Evolutionary conservation across 2,329 filamentous ascomycete genomes (phyloP).

Genomic region (Chaetothyriales sp.): DNA sequence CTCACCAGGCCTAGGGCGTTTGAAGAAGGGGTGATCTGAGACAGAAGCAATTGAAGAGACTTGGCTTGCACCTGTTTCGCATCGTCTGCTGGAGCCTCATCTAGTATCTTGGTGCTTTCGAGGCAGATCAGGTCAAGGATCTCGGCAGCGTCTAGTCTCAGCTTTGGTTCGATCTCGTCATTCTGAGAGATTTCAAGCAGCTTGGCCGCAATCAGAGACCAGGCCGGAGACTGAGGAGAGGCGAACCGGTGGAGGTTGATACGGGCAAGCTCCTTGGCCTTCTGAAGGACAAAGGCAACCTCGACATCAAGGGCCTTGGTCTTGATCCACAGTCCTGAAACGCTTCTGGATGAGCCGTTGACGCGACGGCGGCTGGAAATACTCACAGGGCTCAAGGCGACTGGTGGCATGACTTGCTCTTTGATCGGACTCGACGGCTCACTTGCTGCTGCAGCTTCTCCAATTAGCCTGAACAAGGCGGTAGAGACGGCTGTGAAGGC

Average conservation of each 20-base stretch:
- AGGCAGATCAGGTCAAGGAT: slow-evolving; percentile 37
- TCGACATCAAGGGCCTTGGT: slow-evolving; percentile 30
- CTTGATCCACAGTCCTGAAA: slow-evolving; percentile 28
- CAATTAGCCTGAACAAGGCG: slow-evolving; percentile 11
- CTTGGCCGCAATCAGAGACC: slow-evolving; percentile 49
- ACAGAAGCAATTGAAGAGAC: slow-evolving; percentile 9
- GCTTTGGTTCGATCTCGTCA: slow-evolving; percentile 23
- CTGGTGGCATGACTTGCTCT: slow-evolving; percentile 2
- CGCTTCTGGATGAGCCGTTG: slow-evolving; percentile 26
- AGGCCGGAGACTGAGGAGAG: slow-evolving; percentile 50
- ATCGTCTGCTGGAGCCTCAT: slow-evolving; percentile 17
- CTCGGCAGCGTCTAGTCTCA: slow-evolving; percentile 42
- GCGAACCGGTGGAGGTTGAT: slow-evolving; percentile 65
- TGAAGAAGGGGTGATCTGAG: slow-evolving; percentile 7
- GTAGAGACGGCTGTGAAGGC: slow-evolving; percentile 55
- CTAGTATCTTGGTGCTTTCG: slow-evolving; percentile 28
- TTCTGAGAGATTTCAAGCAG: slow-evolving; percentile 34
- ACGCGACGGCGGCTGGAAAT: slow-evolving; percentile 19
- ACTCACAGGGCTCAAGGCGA: slow-evolving; percentile 20
- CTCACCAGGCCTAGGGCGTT: neutral
- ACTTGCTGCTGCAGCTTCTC: slow-evolving; percentile 22
- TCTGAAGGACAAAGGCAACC: slow-evolving; percentile 47
- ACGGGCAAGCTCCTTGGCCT: slow-evolving; percentile 55
- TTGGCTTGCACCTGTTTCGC: slow-evolving; percentile 7
- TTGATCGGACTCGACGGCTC: slow-evolving; percentile 22